Conservation (phyloP, 2,329 filamentous ascomycete genomes). For the Colletotrichum sp. region DNA sequence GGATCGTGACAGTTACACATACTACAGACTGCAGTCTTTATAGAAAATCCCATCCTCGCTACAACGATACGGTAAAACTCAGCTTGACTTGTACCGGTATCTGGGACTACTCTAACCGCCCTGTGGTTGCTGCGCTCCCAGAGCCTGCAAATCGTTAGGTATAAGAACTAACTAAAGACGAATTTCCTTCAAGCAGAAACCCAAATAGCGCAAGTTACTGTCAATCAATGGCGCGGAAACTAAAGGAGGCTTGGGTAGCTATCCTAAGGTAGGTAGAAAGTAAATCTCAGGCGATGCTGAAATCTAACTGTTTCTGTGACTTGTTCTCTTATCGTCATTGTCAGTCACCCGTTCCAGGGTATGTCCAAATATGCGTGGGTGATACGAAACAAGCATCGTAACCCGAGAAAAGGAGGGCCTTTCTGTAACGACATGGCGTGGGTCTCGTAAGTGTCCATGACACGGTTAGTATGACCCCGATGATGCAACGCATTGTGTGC, state of each 20-base stretch:
- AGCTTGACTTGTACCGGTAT: not conserved
- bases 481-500: not conserved
- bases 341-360: not conserved
- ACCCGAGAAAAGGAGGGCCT: not conserved
- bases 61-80: accelerated
- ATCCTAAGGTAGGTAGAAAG: no score
- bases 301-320: no score
- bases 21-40: not conserved
- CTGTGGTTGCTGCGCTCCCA: not conserved
- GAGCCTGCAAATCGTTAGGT: no score
- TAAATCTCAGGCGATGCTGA: no score
- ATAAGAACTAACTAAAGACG: no score
- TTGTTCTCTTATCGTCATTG: not conserved
- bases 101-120: not conserved
- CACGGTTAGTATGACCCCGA: not conserved
- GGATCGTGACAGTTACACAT: no score
- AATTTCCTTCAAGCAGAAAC: no score
- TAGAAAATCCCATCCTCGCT: not conserved
- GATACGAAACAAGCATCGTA: not conserved
- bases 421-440: no score
- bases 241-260: no score
- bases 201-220: no score
- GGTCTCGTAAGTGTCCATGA: not conserved
- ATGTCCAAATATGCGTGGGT: not conserved
- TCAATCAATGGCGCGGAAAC: no score